These are phyloP conservation scores for Naganishia cerealis DNA, from an alignment of 1,284 basidiomycete genomes.

Conservation along the genomic window DNA sequence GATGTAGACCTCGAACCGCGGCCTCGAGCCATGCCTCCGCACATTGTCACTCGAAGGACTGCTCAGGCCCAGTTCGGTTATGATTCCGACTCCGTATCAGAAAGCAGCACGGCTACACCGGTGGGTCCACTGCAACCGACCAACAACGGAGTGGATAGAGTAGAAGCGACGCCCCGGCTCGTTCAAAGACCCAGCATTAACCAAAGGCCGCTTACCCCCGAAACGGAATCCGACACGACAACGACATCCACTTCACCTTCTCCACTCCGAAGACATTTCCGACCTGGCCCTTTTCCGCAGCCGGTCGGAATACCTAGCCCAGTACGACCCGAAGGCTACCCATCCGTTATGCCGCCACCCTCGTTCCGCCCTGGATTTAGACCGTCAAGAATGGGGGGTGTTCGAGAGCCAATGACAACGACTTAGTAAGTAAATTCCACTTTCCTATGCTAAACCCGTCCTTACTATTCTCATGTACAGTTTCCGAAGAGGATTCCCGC, in stretches of 20 bases:
- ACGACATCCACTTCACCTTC: conserved; percentile 13
- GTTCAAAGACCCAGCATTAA: conserved; percentile 4
- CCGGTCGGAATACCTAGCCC: conserved; percentile 51
- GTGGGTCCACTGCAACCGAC: neutral
- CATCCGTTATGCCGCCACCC: conserved; percentile 36
- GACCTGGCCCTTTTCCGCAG: conserved; percentile 41
- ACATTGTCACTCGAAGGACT: neutral
- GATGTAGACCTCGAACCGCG: conserved; percentile 15
- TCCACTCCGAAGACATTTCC: conserved; percentile 27
- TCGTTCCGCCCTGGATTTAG: conserved; percentile 39
- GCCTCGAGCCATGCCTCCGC: conserved; percentile 25
- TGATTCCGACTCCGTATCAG: neutral
- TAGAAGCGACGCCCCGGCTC: conserved; percentile 5
- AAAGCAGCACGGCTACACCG: neutral
- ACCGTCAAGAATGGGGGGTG: conserved; percentile 40
- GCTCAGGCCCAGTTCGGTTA: neutral
- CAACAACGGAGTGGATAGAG: neutral
- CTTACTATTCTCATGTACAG: conserved; percentile 31
- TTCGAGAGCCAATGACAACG: conserved; percentile 51
- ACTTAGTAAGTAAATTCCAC: conserved; percentile 45
- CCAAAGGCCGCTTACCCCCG: conserved; percentile 1
- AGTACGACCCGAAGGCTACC: conserved; percentile 38
- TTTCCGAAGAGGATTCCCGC: conserved; percentile 51
- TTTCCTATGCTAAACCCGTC: conserved; percentile 8
- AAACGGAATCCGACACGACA: conserved; percentile 3